Evolutionary conservation across 1,284 basidiomycete species (phyloP).

Genomic region (Cronartium quercuum): DNA sequence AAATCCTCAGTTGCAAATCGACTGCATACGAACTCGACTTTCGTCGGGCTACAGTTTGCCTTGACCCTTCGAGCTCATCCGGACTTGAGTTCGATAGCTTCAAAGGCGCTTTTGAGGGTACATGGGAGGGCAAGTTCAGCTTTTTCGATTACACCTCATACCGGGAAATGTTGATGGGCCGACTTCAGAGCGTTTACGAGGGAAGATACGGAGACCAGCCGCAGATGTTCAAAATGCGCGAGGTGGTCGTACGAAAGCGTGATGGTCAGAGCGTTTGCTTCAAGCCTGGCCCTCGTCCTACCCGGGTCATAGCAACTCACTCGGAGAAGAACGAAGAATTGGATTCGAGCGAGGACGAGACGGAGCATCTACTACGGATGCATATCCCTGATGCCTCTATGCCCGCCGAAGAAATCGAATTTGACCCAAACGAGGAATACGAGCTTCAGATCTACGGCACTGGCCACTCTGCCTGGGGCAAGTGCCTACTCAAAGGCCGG

Average conservation of each 20-base stretch:
- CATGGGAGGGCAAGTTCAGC: conserved; percentile 47
- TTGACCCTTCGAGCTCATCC: conserved; percentile 41
- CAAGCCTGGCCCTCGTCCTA: conserved; percentile 40
- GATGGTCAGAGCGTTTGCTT: conserved; percentile 6
- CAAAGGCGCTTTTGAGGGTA: conserved; percentile 44
- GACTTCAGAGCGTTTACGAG: conserved; percentile 46
- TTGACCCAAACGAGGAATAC: not conserved
- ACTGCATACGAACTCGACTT: conserved; percentile 46
- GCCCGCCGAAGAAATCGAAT: not conserved
- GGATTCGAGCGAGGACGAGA: conserved; percentile 11
- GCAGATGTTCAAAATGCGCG: conserved; percentile 48
- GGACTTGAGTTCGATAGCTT: conserved; percentile 44
- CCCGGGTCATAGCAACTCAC: conserved; percentile 10
- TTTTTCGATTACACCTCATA: conserved; percentile 48
- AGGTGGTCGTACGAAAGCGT: conserved; percentile 43
- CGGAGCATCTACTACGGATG: not conserved
- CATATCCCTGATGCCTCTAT: not conserved
- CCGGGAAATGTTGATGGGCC: conserved; percentile 46
- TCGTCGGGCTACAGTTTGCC: conserved; percentile 43
- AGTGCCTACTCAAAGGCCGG: conserved; percentile 45
- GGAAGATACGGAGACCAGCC: conserved; percentile 48
- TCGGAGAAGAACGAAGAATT: not conserved
- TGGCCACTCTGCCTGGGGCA: conserved; percentile 48
- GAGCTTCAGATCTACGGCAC: conserved; percentile 8
- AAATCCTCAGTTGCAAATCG: conserved; percentile 40